Evolutionary conservation across 305 asterid species (phyloP), one percentile per base, ranked within the genome.

Genomic region (Rubia tinctorum): DNA sequence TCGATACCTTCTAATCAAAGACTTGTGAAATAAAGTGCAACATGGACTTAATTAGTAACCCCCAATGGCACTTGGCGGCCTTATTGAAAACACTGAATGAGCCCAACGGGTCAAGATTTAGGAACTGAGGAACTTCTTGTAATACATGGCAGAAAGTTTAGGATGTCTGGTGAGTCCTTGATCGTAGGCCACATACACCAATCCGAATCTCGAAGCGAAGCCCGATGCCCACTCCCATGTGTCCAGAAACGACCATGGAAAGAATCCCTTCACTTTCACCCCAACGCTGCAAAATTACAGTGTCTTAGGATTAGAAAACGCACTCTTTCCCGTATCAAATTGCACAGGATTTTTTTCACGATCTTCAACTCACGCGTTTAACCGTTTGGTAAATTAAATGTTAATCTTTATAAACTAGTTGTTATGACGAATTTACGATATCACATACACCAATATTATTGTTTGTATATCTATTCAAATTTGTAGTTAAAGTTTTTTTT

Each of bases 151-250:
- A 2, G 86, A 82, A 2, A 25, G 56, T 14, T 79, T 82, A 20
- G 78, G 78, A 15, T 74, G 59, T 59, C 84, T 80, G 49, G 69
- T 77, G 1, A 79, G 30, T 59, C 75, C 79, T 58, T 80, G 43
- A 5, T 77, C 60, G 67, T 62, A 72, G 40, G 80, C 84, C 7
- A 82, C 73, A 20, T 76, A 80, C 45, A 55, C 56, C 68, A 82
- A 14, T 1, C 82, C 86, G 30, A 17, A 73, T 72, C 13, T 60
- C 20, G 0, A 1, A 0, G 80, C 72, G 69, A 45, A 80, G 9
- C 86, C 86, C 14, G 78, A 74, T 4, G 18, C 18, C 82, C 84
- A 82, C 73, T 82, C 86, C 58, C 75, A 82, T 4, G 69, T 68
- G 37, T 80, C 84, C 13, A 79, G 39, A 25, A 82, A 74, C 18